Conservation (phyloP, 768 basidiomycete species). For the Nidula microcarpa region DNA sequence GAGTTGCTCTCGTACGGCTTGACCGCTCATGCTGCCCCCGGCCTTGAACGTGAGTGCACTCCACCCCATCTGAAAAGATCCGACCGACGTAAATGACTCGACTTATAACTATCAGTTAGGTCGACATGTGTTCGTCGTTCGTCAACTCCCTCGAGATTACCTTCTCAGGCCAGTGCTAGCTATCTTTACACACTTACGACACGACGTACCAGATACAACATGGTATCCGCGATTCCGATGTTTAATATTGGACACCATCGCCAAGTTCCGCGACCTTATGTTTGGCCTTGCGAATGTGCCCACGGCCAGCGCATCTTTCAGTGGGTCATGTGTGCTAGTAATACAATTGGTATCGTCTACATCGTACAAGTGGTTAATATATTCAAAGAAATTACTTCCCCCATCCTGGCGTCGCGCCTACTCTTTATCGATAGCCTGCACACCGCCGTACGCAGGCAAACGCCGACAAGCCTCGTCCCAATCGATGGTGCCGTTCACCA, state of each 20-base stretch:
- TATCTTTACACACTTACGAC: neutral
- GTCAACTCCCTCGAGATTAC: neutral
- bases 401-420: neutral
- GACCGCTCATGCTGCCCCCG: slow-evolving; percentile 1
- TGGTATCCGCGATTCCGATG: neutral
- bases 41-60: slow-evolving; percentile 5
- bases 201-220: neutral
- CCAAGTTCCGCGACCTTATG: neutral
- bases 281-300: no score
- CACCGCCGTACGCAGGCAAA: slow-evolving; percentile 81
- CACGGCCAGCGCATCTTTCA: no score
- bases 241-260: neutral
- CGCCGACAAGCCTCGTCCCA: slow-evolving; percentile 75
- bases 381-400: neutral
- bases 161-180: neutral
- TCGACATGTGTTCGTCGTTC: neutral
- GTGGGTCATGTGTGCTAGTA: no score
- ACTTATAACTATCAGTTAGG: slow-evolving; percentile 2
- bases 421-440: slow-evolving; percentile 71
- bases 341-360: no score
- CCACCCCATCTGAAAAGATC: neutral
- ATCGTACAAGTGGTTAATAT: neutral
- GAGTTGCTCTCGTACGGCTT: neutral
- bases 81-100: neutral
- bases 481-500: slow-evolving; percentile 70